A percentile compares a stretch with the other conserved stretches of the same genome.
Evolutionary conservation across 1,139 yeast species (phyloP).

Genomic region (Pichia terricola): DNA sequence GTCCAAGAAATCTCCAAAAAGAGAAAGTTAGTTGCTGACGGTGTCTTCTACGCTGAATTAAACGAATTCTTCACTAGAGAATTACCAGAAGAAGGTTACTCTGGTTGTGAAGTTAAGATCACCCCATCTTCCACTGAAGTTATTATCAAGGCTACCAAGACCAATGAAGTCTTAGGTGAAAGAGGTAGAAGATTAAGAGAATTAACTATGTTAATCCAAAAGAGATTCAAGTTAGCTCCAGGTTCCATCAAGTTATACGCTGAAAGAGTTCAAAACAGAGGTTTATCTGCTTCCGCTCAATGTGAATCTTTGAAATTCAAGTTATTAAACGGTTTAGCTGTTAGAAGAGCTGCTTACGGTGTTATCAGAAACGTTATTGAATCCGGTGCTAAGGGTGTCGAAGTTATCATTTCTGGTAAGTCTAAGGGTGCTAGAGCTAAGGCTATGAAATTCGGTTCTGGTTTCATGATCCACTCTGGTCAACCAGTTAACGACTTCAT

Average conservation of each 20-base stretch:
- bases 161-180: slow-evolving; percentile 98
- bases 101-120: slow-evolving; percentile 99
- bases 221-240: slow-evolving; percentile 96
- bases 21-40: slow-evolving; percentile 97
- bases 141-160: slow-evolving; percentile 98
- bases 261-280: slow-evolving; percentile 99
- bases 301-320: slow-evolving; percentile 98
- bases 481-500: slow-evolving; percentile 99
- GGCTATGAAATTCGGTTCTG: slow-evolving; percentile 99
- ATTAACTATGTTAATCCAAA: slow-evolving; percentile 93
- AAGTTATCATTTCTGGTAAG: slow-evolving; percentile 98
- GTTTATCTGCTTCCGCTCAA: slow-evolving; percentile 99
- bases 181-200: slow-evolving; percentile 99
- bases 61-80: slow-evolving; percentile 99
- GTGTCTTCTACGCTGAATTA: slow-evolving; percentile 99
- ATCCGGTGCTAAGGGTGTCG: slow-evolving; percentile 99
- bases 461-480: slow-evolving; percentile 99
- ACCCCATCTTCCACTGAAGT: slow-evolving; percentile 98
- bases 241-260: slow-evolving; percentile 94
- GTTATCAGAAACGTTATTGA: slow-evolving; percentile 99
- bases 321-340: slow-evolving; percentile 97
- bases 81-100: slow-evolving; percentile 99
- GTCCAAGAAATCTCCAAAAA: slow-evolving; percentile 61
- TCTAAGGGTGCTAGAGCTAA: slow-evolving; percentile 99
- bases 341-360: slow-evolving; percentile 99